Conservation (phyloP, 257 asterid species). For the Prunella vulgaris region DNA sequence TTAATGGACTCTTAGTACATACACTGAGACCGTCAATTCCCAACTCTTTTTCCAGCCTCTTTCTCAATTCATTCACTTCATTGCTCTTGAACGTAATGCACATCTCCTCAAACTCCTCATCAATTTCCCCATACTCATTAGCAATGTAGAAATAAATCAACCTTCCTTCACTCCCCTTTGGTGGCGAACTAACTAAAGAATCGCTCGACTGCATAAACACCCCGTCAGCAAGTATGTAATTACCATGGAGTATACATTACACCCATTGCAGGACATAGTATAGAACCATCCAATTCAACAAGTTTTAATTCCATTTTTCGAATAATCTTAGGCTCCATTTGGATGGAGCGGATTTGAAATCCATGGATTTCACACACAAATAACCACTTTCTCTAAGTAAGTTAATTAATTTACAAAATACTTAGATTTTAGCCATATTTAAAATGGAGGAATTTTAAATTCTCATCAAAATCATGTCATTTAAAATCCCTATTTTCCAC, state of each 20-base stretch:
- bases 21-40: constrained; percentile 63
- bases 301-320: background rate
- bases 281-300: background rate
- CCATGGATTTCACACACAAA: too few species aligned
- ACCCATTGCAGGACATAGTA: background rate
- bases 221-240: background rate
- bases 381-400: too few species aligned
- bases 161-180: constrained; percentile 66
- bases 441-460: too few species aligned
- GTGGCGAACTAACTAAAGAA: constrained; percentile 57
- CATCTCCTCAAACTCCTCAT: constrained; percentile 59
- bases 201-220: constrained; percentile 62
- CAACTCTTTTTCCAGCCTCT: constrained; percentile 54
- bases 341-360: too few species aligned
- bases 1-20: constrained; percentile 66
- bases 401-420: too few species aligned
- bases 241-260: background rate
- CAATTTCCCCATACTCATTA: constrained; percentile 63
- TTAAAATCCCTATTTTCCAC: too few species aligned
- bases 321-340: too few species aligned
- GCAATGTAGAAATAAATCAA: constrained; percentile 49
- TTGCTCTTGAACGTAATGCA: constrained; percentile 64
- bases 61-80: constrained; percentile 49
- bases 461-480: too few species aligned
- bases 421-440: too few species aligned